phyloP scores from a whole-genome alignment of 2,329 filamentous ascomycete species.

The Grosmannia penicillata region DNA sequence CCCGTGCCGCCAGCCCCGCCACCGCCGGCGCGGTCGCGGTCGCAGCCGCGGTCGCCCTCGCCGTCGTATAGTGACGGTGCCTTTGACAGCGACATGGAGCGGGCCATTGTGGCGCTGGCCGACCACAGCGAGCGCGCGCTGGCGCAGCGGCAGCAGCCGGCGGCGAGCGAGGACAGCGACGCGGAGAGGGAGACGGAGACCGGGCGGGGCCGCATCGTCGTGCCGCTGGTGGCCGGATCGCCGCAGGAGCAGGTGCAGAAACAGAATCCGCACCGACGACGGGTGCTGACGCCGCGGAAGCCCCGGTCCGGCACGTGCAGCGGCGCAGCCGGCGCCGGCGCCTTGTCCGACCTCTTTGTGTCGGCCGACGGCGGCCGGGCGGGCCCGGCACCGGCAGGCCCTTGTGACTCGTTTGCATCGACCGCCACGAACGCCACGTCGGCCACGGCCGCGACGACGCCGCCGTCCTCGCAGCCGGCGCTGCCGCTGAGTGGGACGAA shows the following conservation, averaged over 20 bases:
- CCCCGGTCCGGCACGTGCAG: too few species aligned
- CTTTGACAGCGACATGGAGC: conserved; percentile 11
- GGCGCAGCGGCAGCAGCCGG: not conserved
- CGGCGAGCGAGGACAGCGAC: not conserved
- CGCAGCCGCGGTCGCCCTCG: not conserved
- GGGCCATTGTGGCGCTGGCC: conserved; percentile 7
- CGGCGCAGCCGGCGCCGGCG: not conserved
- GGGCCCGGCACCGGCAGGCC: too few species aligned
- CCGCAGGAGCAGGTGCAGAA: too few species aligned
- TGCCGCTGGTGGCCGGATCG: too few species aligned
- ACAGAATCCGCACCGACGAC: too few species aligned
- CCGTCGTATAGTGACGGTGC: conserved; percentile 4
- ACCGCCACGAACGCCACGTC: not conserved
- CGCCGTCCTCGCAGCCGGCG: not conserved
- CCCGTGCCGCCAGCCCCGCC: not conserved
- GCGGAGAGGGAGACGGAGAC: not conserved
- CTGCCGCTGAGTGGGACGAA: not conserved
- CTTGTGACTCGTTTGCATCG: conserved; percentile 1
- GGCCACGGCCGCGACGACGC: not conserved
- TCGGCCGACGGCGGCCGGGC: too few species aligned
- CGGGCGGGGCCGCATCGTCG: too few species aligned
- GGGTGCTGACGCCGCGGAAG: too few species aligned
- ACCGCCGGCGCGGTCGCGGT: not conserved
- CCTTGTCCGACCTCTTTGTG: not conserved
- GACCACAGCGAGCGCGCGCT: conserved; percentile 4